These are phyloP conservation scores for Ascochyta lentis DNA, from an alignment of 2,329 filamentous ascomycete genomes.

Conservation along the genomic window DNA sequence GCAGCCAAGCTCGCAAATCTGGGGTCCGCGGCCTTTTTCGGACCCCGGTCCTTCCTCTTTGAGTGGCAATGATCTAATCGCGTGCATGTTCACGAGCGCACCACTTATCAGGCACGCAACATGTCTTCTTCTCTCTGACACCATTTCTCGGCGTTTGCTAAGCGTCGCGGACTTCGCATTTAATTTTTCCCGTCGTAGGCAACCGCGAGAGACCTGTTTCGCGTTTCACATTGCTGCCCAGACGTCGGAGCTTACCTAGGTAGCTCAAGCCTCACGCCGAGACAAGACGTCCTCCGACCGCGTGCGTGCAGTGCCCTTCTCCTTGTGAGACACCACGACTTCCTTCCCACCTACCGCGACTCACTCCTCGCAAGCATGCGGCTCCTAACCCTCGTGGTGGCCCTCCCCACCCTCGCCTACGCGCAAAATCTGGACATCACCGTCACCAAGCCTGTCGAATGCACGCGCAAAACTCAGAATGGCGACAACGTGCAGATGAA, in stretches of 20 bases:
- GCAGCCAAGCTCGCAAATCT: background rate
- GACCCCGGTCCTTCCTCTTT: background rate
- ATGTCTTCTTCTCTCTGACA: background rate
- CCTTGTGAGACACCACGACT: background rate
- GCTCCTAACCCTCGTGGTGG: slow-evolving; percentile 32
- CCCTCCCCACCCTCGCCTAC: slow-evolving; percentile 29
- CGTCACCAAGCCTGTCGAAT: slow-evolving; percentile 50
- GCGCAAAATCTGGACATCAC: slow-evolving; percentile 50
- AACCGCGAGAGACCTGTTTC: background rate
- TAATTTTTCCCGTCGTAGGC: background rate
- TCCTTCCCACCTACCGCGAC: slow-evolving; percentile 1
- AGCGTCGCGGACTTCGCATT: background rate
- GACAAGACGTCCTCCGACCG: slow-evolving; percentile 6
- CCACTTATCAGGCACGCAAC: background rate
- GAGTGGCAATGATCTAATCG: slow-evolving; percentile 11
- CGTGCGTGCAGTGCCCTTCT: background rate
- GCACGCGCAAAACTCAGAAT: slow-evolving; percentile 53
- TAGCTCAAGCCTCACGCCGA: slow-evolving; percentile 6
- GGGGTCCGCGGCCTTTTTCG: slow-evolving; percentile 1
- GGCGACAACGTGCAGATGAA: slow-evolving; percentile 57
- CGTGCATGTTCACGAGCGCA: slow-evolving; percentile 2
- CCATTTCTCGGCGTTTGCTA: background rate
- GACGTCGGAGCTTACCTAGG: slow-evolving; percentile 11
- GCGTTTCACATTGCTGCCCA: slow-evolving; percentile 13
- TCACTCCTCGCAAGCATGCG: slow-evolving; percentile 35